Evolutionary conservation across 371 early-diverging fungal species (phyloP).

Genomic region (Gilbertella persicaria): DNA sequence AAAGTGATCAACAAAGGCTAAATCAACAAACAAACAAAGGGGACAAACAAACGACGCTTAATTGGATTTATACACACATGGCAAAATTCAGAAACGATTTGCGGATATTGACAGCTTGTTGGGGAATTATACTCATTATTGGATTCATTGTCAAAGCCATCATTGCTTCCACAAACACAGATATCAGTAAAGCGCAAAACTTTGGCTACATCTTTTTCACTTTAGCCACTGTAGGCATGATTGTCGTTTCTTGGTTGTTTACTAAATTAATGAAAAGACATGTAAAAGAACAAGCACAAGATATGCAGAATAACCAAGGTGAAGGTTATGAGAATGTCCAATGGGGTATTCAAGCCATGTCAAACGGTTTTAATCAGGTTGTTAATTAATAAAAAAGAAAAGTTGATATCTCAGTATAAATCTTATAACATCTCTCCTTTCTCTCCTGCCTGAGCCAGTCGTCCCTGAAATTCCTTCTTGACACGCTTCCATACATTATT

Average conservation of each 20-base stretch:
- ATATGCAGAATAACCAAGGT: conserved; percentile 10
- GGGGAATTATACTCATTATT: conserved; percentile 37
- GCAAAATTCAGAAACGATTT: conserved; percentile 37
- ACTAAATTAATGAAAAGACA: conserved; percentile 31
- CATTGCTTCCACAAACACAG: conserved; percentile 30
- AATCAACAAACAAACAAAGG: background rate
- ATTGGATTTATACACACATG: conserved; percentile 31
- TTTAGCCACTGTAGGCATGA: conserved; percentile 25
- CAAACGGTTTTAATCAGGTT: conserved; percentile 34
- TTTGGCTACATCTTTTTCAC: conserved; percentile 38
- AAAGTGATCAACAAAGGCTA: conserved; percentile 21
- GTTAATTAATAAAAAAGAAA: conserved; percentile 21
- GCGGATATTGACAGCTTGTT: conserved; percentile 44
- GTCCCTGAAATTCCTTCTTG: conserved; percentile 35
- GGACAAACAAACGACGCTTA: conserved; percentile 3
- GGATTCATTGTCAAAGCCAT: conserved; percentile 43
- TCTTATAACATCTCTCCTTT: conserved; percentile 23
- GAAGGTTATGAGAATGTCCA: conserved; percentile 29
- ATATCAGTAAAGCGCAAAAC: conserved; percentile 26
- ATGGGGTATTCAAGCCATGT: conserved; percentile 35
- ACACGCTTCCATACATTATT: conserved; percentile 23
- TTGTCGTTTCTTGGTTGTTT: conserved; percentile 37
- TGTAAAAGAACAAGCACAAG: conserved; percentile 18
- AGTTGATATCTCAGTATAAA: background rate
- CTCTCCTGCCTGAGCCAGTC: conserved; percentile 26